Percentiles rank a stretch among this genome's conserved stretches.
Evolutionary conservation across 1,284 basidiomycete genomes (phyloP).

Genomic region (Paramarasmius palmivorus): DNA sequence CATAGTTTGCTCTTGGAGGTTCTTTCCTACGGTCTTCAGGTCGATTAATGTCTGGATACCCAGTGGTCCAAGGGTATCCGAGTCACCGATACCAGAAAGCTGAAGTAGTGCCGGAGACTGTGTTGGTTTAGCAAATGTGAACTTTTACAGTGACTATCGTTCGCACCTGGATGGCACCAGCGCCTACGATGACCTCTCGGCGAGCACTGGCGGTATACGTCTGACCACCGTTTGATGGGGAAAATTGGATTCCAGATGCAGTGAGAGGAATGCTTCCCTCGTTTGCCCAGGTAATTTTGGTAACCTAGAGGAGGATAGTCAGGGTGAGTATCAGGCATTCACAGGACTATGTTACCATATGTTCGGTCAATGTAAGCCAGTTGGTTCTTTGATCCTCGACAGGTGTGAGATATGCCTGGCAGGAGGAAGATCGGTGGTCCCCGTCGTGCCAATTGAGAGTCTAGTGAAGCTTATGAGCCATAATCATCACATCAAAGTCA

Average conservation of each 20-base stretch:
- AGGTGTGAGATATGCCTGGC: conserved; percentile 35
- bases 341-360: conserved; percentile 23
- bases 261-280: conserved; percentile 27
- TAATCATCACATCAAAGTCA: not conserved
- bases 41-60: no score
- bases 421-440: conserved; percentile 37
- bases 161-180: conserved; percentile 33
- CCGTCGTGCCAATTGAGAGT: conserved; percentile 36
- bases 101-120: conserved; percentile 9
- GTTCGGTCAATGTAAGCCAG: conserved; percentile 34
- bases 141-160: not conserved
- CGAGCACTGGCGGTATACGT: conserved; percentile 31
- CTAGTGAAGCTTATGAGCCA: conserved; percentile 15
- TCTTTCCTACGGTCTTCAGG: no score
- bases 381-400: conserved; percentile 32
- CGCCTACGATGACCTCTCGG: conserved; percentile 37
- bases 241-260: conserved; percentile 36
- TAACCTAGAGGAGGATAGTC: conserved; percentile 25
- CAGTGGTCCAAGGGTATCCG: no score
- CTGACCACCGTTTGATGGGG: conserved; percentile 26
- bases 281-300: conserved; percentile 31
- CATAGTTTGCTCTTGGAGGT: conserved; percentile 26
- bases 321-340: not conserved
- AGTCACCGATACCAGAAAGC: no score
- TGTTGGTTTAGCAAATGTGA: not conserved